Evolutionary conservation across 2,329 filamentous ascomycete genomes (phyloP).

Genomic region (Trichoderma lentiforme): DNA sequence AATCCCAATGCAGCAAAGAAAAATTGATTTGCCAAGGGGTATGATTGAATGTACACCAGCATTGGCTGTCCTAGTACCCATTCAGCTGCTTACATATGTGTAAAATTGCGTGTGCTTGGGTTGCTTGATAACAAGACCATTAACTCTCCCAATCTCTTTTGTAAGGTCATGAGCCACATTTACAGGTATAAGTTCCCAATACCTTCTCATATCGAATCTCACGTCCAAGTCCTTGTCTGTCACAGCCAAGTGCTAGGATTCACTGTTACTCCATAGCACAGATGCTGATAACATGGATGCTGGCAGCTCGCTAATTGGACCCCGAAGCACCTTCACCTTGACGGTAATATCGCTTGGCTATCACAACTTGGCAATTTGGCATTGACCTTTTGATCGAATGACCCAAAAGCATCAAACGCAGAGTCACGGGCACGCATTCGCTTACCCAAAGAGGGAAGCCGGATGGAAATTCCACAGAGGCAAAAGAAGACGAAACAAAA

Average conservation of each 20-base stretch:
- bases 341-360: neutral
- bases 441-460: neutral
- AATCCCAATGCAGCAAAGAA: neutral
- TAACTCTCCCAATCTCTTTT: neutral
- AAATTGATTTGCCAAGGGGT: neutral
- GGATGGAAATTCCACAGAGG: neutral
- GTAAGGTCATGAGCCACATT: neutral
- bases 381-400: neutral
- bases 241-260: neutral
- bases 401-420: neutral
- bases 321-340: neutral
- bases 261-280: neutral
- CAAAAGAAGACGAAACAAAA: neutral
- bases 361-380: neutral
- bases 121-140: neutral
- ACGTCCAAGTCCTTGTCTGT: neutral
- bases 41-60: neutral
- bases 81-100: neutral
- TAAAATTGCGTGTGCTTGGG: neutral
- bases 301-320: neutral
- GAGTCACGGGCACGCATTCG: neutral
- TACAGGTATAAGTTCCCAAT: neutral
- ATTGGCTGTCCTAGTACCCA: neutral
- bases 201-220: neutral
- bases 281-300: neutral